phyloP scores from a whole-genome alignment of 1,284 basidiomycete species.

The Sphaerobolus stellatus region DNA sequence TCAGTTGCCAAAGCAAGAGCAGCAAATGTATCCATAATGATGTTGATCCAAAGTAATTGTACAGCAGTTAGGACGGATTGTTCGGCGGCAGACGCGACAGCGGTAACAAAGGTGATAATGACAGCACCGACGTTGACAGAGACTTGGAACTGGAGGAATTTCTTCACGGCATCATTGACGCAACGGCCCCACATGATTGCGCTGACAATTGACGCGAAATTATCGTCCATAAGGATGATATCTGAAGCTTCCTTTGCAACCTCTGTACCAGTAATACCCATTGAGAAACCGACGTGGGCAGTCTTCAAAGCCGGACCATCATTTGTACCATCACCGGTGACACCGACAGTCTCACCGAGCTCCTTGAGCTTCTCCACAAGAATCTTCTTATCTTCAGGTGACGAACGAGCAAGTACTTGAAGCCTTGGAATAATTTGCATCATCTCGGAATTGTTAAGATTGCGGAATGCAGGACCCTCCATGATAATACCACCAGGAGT shows the following conservation, averaged over 20 bases:
- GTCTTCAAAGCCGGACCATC: constrained; percentile 97
- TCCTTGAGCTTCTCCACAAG: constrained; percentile 87
- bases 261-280: constrained; percentile 99
- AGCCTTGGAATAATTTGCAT: constrained; percentile 15
- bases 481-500: constrained; percentile 91
- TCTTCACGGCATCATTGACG: constrained; percentile 96
- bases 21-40: constrained; percentile 98
- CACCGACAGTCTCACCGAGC: constrained; percentile 92
- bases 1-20: constrained; percentile 96
- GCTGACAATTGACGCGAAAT: constrained; percentile 93
- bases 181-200: constrained; percentile 99
- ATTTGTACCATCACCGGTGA: constrained; percentile 98
- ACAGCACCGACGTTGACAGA: constrained; percentile 97
- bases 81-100: constrained; percentile 77
- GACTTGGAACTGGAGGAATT: constrained; percentile 98
- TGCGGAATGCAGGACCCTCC: constrained; percentile 82
- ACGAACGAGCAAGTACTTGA: constrained; percentile 74
- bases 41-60: constrained; percentile 95
- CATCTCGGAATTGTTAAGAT: constrained; percentile 12
- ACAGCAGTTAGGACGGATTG: constrained; percentile 90
- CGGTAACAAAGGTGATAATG: constrained; percentile 89
- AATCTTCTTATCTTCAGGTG: constrained; percentile 94
- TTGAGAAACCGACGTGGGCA: constrained; percentile 92
- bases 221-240: constrained; percentile 98
- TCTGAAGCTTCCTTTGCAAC: constrained; percentile 99